Evolutionary conservation across 805 yeast species (phyloP), one percentile per base, ranked within the genome.

Genomic region (Candida sonorensis): DNA sequence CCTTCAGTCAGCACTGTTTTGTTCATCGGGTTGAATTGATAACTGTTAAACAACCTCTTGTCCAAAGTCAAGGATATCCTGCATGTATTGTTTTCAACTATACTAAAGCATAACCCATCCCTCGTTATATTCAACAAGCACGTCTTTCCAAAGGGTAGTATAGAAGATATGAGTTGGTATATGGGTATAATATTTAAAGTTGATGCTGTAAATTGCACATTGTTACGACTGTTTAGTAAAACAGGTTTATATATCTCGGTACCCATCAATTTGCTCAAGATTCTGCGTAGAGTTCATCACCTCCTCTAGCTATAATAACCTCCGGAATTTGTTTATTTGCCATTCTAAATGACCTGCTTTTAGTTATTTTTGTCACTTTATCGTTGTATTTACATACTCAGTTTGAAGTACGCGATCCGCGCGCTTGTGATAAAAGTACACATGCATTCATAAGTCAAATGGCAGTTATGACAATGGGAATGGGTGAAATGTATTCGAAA

Each of bases 61-160:
- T 63, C 69, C 17, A 67, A 33, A 1, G 62, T 57, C 17, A 66
- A 42, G n/a, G 58, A 50, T 1, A 57, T 56, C 37, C 49, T 52
- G 46, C 50, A 66, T 7, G 67, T 57, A 45, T 67, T 71, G 16
- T 64, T 62, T 34, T 64, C 67, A 27, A 64, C 69, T 5, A 74
- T 64, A 10, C 66, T 62, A 48, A 77, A 69, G 17, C 68, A 62
- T 10, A 77, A 41, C 0, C 81, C 82, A 28, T 71, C 71, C 2
- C 55, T 46, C 13, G 70, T 67, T 27, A 75, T 65, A 10, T 44
- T 53, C 17, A 58, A 34, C 2, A 46, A 19, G 33, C 58, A 50
- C 21, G 38, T 46, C 11, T 51, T 44, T 3, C 61, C 61, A 45
- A 55, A 53, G n/a, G 52, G 42, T 10, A 44, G 35, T 9, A 55